These are phyloP conservation scores for Fusarium verrucosum DNA, from an alignment of 2,329 filamentous ascomycete genomes.

Conservation along the genomic window DNA sequence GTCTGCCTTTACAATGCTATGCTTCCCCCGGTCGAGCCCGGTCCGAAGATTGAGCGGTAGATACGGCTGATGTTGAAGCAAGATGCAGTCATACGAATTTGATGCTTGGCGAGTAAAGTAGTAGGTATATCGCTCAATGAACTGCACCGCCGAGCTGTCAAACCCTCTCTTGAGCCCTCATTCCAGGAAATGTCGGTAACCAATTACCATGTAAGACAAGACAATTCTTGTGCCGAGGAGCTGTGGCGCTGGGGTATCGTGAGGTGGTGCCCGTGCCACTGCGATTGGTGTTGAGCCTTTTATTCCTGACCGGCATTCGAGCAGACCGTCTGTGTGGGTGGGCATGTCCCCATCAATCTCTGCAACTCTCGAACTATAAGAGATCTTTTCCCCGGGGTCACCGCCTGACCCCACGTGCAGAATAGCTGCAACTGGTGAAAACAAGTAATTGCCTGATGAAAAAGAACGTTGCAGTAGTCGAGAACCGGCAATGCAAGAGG, in stretches of 20 bases:
- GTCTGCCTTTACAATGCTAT: slow-evolving; percentile 22
- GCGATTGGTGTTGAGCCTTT: slow-evolving; percentile 28
- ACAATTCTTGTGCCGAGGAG: neutral
- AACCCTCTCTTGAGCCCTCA: neutral
- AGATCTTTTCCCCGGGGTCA: slow-evolving; percentile 26
- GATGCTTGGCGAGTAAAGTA: slow-evolving; percentile 14
- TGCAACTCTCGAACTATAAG: slow-evolving; percentile 3
- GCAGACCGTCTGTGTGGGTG: neutral
- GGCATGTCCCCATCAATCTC: neutral
- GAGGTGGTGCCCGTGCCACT: slow-evolving; percentile 26
- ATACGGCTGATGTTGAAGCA: slow-evolving; percentile 20
- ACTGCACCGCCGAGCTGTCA: slow-evolving; percentile 1
- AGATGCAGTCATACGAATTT: slow-evolving; percentile 11
- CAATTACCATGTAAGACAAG: slow-evolving; percentile 7
- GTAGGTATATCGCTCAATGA: neutral
- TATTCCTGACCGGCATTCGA: slow-evolving; percentile 1
- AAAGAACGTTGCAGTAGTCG: slow-evolving; percentile 31
- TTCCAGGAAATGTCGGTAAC: too few species aligned
- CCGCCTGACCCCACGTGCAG: slow-evolving; percentile 36
- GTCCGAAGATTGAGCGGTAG: slow-evolving; percentile 25
- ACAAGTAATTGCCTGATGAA: slow-evolving; percentile 29
- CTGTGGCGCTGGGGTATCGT: slow-evolving; percentile 10
- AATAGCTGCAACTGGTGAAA: slow-evolving; percentile 32
- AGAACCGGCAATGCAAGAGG: slow-evolving; percentile 12
- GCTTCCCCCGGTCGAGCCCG: slow-evolving; percentile 15